A percentile compares a stretch with the other conserved stretches of the same genome.
Conservation (phyloP, 345 rosid species). For the Dipteronia sinensis region DNA sequence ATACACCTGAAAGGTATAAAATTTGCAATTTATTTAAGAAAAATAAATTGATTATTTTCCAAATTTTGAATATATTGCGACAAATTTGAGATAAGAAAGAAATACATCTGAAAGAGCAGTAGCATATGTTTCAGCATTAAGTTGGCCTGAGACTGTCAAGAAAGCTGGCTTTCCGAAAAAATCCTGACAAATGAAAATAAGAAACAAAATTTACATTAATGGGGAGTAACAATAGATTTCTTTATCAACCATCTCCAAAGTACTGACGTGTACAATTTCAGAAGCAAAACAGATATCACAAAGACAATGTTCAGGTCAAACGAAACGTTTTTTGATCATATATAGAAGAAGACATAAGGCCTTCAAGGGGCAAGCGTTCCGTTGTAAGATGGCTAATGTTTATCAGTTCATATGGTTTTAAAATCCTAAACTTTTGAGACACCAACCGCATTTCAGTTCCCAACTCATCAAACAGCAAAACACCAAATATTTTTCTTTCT, state of each 20-base stretch:
- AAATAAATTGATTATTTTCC: conserved; percentile 3
- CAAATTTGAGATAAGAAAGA: conserved; percentile 18
- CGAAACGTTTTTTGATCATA: neutral
- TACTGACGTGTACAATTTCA: neutral
- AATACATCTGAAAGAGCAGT: conserved; percentile 94
- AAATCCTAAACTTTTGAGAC: neutral
- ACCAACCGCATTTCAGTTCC: no score
- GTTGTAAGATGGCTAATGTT: neutral
- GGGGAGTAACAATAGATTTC: neutral
- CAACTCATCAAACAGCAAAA: no score
- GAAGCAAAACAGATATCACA: neutral
- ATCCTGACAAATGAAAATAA: conserved; percentile 52
- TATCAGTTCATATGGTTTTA: neutral
- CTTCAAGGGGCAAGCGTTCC: neutral
- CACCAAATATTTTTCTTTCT: no score
- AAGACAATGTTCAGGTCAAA: neutral
- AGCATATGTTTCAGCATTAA: conserved; percentile 96
- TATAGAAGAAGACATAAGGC: neutral
- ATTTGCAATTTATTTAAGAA: neutral
- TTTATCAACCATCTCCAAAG: conserved; percentile 5
- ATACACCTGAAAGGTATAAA: conserved; percentile 59
- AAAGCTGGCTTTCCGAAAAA: conserved; percentile 97
- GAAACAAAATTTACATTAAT: conserved; percentile 18
- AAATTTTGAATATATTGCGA: conserved; percentile 15
- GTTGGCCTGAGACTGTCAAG: conserved; percentile 98